These are phyloP conservation scores for Sicyos baderoa DNA, from an alignment of 306 rosid genomes.

Conservation along the genomic window DNA sequence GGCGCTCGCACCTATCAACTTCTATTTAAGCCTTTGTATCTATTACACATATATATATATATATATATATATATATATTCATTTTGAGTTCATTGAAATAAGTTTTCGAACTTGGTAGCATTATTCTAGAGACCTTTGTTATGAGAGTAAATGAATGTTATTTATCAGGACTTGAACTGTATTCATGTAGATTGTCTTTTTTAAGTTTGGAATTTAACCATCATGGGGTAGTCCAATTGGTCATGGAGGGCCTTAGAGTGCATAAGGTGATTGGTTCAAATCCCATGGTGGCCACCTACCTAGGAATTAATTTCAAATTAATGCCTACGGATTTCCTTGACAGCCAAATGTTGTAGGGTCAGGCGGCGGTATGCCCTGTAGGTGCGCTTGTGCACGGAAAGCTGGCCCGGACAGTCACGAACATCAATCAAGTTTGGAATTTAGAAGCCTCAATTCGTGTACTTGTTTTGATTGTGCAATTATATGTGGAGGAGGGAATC, in stretches of 20 bases:
- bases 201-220: too few species aligned
- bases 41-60: not conserved
- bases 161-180: not conserved
- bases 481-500: not conserved
- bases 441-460: not conserved
- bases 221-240: too few species aligned
- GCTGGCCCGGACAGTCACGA: too few species aligned
- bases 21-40: conserved; percentile 4
- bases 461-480: not conserved
- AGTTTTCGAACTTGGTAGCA: not conserved
- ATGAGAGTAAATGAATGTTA: not conserved
- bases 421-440: not conserved
- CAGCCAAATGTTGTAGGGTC: too few species aligned
- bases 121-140: not conserved
- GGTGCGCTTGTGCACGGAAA: too few species aligned
- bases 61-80: not conserved
- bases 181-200: too few species aligned
- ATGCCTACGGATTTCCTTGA: too few species aligned
- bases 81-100: conserved; percentile 8
- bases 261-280: too few species aligned
- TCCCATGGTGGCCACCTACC: too few species aligned
- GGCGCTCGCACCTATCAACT: not conserved
- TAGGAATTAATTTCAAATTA: too few species aligned
- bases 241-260: too few species aligned
- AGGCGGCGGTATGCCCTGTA: too few species aligned